These are phyloP conservation scores for Fusarium scirpi DNA, from an alignment of 2,329 filamentous ascomycete species.

Conservation along the genomic window DNA sequence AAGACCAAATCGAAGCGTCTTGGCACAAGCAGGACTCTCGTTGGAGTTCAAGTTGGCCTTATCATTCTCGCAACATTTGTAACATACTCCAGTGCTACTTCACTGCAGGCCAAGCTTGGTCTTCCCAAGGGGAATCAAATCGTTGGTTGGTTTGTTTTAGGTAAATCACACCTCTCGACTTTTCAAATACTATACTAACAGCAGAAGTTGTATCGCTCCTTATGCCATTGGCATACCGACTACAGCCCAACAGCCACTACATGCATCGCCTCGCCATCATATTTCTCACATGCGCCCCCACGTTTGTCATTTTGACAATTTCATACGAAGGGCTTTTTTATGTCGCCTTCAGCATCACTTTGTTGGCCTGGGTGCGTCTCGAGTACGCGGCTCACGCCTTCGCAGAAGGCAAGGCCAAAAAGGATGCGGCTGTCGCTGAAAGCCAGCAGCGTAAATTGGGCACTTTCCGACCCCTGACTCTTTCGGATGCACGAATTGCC, in stretches of 20 bases:
- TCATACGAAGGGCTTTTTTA: conserved; percentile 98
- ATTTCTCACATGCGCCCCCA: conserved; percentile 92
- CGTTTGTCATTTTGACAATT: conserved; percentile 95
- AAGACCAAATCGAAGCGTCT: conserved; percentile 50
- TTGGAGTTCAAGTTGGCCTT: conserved; percentile 78
- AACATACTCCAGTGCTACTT: conserved; percentile 86
- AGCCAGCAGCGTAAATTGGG: conserved; percentile 23
- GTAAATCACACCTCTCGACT: conserved; percentile 58
- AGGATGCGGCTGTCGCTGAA: conserved; percentile 29
- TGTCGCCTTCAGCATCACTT: conserved; percentile 83
- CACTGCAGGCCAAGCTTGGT: conserved; percentile 85
- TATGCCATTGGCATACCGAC: conserved; percentile 82
- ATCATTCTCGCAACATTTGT: conserved; percentile 85
- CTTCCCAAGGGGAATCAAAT: conserved; percentile 89
- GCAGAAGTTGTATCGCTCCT: conserved; percentile 75
- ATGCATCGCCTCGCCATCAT: conserved; percentile 89
- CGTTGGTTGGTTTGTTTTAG: conserved; percentile 83
- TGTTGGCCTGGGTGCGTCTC: conserved; percentile 91
- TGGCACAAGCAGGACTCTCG: conserved; percentile 66
- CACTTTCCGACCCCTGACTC: conserved; percentile 73
- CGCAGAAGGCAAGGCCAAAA: conserved; percentile 40
- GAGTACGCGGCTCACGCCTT: conserved; percentile 75
- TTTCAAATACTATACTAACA: conserved; percentile 25
- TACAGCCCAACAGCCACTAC: conserved; percentile 87
- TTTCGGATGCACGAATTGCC: conserved; percentile 88